Percentiles rank a stretch among this genome's conserved stretches.
These are phyloP conservation scores for Trichosporon sp. DNA, from an alignment of 1,284 basidiomycete species.

Conservation along the genomic window DNA sequence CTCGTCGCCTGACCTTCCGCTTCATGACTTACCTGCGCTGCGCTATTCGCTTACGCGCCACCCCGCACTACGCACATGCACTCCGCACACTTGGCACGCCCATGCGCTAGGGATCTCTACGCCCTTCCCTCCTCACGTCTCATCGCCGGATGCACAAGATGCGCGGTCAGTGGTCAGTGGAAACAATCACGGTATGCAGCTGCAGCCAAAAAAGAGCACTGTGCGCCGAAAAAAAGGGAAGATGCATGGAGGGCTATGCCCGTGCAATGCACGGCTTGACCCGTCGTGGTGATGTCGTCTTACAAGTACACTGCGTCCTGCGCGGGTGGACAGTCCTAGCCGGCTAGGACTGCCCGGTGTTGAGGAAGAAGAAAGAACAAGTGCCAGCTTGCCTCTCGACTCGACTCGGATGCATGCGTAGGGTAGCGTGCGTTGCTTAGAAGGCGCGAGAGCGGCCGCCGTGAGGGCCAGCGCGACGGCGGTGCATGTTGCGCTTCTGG, in stretches of 20 bases:
- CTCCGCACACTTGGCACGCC: not conserved
- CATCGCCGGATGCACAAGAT: not conserved
- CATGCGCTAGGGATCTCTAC: not conserved
- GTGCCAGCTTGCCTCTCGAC: not conserved
- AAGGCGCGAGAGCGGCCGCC: not conserved
- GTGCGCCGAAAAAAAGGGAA: not conserved
- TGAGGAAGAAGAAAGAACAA: no score
- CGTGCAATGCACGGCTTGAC: no score
- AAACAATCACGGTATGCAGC: not conserved
- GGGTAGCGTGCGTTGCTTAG: not conserved
- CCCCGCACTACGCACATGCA: no score
- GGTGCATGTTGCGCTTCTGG: constrained; percentile 1
- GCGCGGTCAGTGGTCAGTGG: not conserved
- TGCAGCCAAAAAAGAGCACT: not conserved
- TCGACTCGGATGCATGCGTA: no score
- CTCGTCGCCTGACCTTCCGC: no score
- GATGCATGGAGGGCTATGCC: not conserved
- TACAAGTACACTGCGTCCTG: constrained; percentile 3
- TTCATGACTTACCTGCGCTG: no score
- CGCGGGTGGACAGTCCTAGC: not conserved
- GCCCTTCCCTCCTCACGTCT: not conserved
- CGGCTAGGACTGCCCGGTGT: not conserved
- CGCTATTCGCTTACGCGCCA: no score
- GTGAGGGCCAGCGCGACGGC: not conserved
- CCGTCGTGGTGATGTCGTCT: not conserved